Percentiles rank a stretch among this genome's conserved stretches.
These are phyloP conservation scores for Curvularia hawaiiensis DNA, from an alignment of 2,329 filamentous ascomycete genomes.

Conservation along the genomic window DNA sequence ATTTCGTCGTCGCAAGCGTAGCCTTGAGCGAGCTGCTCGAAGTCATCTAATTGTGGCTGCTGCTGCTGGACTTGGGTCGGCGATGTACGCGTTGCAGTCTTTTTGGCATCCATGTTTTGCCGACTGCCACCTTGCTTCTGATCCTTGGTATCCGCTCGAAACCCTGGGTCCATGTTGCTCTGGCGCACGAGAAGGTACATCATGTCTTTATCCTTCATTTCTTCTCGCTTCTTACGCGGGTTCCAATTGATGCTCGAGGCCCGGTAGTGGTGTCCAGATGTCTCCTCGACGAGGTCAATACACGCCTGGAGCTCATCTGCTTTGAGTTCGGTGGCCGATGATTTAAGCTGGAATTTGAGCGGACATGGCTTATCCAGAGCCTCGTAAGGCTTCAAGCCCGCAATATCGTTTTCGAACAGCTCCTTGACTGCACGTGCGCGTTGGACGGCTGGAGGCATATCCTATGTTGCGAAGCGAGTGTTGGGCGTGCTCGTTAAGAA, in stretches of 20 bases:
- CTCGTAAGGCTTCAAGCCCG: slow-evolving; percentile 6
- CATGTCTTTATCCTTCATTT: slow-evolving; percentile 72
- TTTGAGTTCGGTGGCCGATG: slow-evolving; percentile 39
- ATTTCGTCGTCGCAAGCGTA: background rate
- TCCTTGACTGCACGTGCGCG: slow-evolving; percentile 6
- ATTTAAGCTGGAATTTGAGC: slow-evolving; percentile 30
- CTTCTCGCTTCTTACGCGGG: slow-evolving; percentile 62
- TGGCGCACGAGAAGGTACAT: slow-evolving; percentile 65
- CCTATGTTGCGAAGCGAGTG: background rate
- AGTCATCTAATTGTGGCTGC: background rate
- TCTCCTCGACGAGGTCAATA: slow-evolving; percentile 63
- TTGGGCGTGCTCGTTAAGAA: background rate
- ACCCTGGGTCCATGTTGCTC: background rate
- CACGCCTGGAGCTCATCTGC: slow-evolving; percentile 54
- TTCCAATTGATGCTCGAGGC: slow-evolving; percentile 68
- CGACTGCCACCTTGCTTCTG: background rate
- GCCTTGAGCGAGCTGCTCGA: background rate
- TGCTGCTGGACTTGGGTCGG: background rate
- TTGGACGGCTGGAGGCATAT: slow-evolving; percentile 5
- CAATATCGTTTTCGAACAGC: slow-evolving; percentile 13
- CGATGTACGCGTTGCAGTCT: background rate
- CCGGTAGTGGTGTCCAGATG: slow-evolving; percentile 69
- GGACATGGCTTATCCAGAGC: background rate
- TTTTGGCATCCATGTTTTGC: background rate
- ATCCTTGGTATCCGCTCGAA: background rate